Conservation (phyloP, 495 filamentous ascomycete genomes). For the Aspergillus diversus region DNA sequence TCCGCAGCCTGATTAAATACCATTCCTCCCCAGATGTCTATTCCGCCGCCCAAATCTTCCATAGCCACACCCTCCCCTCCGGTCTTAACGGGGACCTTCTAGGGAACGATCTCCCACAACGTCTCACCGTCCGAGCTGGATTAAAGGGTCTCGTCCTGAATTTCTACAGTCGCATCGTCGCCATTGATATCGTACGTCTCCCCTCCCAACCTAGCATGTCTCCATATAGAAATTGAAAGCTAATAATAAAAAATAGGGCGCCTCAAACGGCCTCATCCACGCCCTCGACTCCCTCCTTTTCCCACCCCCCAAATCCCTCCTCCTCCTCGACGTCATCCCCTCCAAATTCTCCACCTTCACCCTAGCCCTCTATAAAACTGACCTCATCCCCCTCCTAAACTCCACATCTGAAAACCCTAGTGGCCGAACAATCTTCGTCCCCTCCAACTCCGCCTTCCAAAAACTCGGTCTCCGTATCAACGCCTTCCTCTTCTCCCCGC, state of each 20-base stretch:
- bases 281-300: conserved; percentile 70
- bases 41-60: conserved; percentile 58
- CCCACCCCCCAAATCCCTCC: conserved; percentile 65
- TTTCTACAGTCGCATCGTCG: conserved; percentile 67
- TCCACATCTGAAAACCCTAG: conserved; percentile 61
- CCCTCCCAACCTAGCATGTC: not conserved
- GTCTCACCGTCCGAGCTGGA: conserved; percentile 62
- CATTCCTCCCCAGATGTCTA: conserved; percentile 69
- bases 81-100: conserved; percentile 54
- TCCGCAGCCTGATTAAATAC: conserved; percentile 69
- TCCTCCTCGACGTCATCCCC: conserved; percentile 69
- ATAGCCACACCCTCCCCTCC: conserved; percentile 72
- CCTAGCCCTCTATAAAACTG: conserved; percentile 71
- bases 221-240: not conserved
- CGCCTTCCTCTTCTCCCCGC: conserved; percentile 26
- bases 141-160: conserved; percentile 69
- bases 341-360: conserved; percentile 74
- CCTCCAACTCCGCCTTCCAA: conserved; percentile 27
- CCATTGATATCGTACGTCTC: conserved; percentile 61
- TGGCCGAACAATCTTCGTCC: conserved; percentile 22
- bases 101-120: conserved; percentile 59
- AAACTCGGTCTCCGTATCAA: conserved; percentile 18
- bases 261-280: conserved; percentile 81
- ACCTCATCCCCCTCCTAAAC: conserved; percentile 54
- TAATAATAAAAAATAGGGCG: conserved; percentile 41